These are phyloP conservation scores for Yamadazyma pseudoaaseri DNA, from an alignment of 1,139 yeast species.

Conservation along the genomic window DNA sequence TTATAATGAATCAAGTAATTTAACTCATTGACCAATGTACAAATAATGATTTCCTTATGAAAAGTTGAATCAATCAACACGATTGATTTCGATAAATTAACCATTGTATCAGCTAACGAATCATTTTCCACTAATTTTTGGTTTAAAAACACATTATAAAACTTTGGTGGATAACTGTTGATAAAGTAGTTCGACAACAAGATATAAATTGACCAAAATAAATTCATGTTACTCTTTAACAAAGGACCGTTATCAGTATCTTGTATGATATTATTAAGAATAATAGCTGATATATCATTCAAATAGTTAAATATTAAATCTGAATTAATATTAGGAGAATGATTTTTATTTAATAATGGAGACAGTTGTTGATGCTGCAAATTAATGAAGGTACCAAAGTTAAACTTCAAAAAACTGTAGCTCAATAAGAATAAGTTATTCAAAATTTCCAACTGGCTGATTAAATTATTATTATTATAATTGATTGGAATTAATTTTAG, in stretches of 20 bases:
- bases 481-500: slow-evolving; percentile 40
- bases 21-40: slow-evolving; percentile 44
- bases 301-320: slow-evolving; percentile 45
- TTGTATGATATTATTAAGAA: slow-evolving; percentile 23
- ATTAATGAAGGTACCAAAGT: slow-evolving; percentile 15
- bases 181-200: slow-evolving; percentile 37
- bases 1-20: slow-evolving; percentile 32
- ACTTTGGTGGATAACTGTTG: slow-evolving; percentile 34
- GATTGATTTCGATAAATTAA: slow-evolving; percentile 26
- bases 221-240: slow-evolving; percentile 17
- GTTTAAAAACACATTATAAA: slow-evolving; percentile 33
- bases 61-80: slow-evolving; percentile 23
- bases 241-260: slow-evolving; percentile 6
- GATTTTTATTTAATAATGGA: not conserved
- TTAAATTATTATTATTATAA: slow-evolving; percentile 33
- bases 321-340: slow-evolving; percentile 3
- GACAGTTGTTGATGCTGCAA: slow-evolving; percentile 2
- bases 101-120: slow-evolving; percentile 20
- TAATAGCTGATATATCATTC: slow-evolving; percentile 43
- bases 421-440: slow-evolving; percentile 32
- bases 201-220: slow-evolving; percentile 47
- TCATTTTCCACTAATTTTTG: slow-evolving; percentile 16
- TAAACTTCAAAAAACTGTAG: slow-evolving; percentile 29
- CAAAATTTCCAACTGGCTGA: slow-evolving; percentile 43
- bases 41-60: slow-evolving; percentile 33